Evolutionary conservation across 495 filamentous ascomycete genomes (phyloP).

Genomic region (Penicillium goetzii): DNA sequence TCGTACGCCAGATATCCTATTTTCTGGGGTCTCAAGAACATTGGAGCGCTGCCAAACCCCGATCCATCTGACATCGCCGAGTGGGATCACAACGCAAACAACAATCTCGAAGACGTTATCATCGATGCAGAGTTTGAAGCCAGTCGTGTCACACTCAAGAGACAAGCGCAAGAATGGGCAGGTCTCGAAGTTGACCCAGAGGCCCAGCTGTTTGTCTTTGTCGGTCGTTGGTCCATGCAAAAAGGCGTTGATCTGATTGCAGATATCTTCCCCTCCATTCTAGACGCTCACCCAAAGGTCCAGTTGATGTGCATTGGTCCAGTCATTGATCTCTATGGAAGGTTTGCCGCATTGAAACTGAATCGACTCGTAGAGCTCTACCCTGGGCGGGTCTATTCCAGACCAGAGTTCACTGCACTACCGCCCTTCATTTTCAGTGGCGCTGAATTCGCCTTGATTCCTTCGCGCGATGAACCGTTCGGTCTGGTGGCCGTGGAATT

Average conservation of each 20-base stretch:
- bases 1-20: conserved; percentile 68
- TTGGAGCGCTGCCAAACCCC: conserved; percentile 66
- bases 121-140: conserved; percentile 45
- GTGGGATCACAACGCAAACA: conserved; percentile 35
- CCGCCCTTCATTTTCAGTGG: conserved; percentile 73
- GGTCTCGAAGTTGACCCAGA: conserved; percentile 59
- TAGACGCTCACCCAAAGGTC: conserved; percentile 62
- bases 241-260: conserved; percentile 74
- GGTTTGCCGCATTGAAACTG: conserved; percentile 70
- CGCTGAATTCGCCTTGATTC: conserved; percentile 74
- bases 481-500: conserved; percentile 75
- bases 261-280: conserved; percentile 65
- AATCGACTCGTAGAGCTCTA: conserved; percentile 65
- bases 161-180: conserved; percentile 70
- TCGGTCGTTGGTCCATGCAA: conserved; percentile 72
- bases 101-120: conserved; percentile 35
- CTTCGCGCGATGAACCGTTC: conserved; percentile 72
- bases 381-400: conserved; percentile 67
- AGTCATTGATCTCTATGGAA: conserved; percentile 70
- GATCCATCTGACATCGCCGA: conserved; percentile 58
- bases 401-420: conserved; percentile 69
- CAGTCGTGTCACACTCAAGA: conserved; percentile 47
- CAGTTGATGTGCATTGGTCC: conserved; percentile 69
- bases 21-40: conserved; percentile 66
- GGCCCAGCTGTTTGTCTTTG: conserved; percentile 71